Base-by-base conservation (phyloP, 176 grass and related monocot genomes). In the Echinochloa phyllopogon region DNA sequence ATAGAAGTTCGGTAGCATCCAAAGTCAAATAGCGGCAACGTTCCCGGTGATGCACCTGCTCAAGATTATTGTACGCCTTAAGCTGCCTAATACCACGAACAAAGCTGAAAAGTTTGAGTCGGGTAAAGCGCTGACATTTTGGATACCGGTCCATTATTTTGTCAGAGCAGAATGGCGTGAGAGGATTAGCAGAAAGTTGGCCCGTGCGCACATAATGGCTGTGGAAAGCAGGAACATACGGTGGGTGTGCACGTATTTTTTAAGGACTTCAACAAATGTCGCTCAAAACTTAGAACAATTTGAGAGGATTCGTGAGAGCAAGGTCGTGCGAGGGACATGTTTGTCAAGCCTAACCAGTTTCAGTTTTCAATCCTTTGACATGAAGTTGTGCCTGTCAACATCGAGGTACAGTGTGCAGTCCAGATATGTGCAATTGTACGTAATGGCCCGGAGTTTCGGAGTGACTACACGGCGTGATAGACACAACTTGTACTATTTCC, bases 1-100 rank as follows among this genome's bases (percentile, higher is more conserved):
- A 4, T 20, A 27, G 29, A 84, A 63, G 65, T 88, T 45, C 42
- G 63, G 65, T 64, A 72, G 58, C 47, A 24, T 64, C 66, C 36
- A 38, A 45, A 17, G 55, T 65, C 74, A 83, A 82, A 36, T 8
- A 52, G 64, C 63, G 60, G 86, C 27, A 49, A 27, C 15, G 49
- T 17, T 51, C 25, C 71, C 4, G 38, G 72, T 6, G 40, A 61
- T 17, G 25, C 3, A 39, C 27, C 29, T 82, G 50, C 61, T 33
- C 29, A 33, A 33, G 29, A 83, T 59, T 55, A 77, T n/a, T 27
- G 25, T 55, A 58, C 20, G 25, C 36, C 18, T 64, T 39, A 12
- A 12, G 15, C 59, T 72, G 82, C 85, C 89, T 88, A 78, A 88
- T 66, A 78, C n/a, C 29, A 79, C 66, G 41, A 79, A 82, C 82